Conservation (phyloP, 306 rosid genomes). For the Macrotyloma uniflorum region DNA sequence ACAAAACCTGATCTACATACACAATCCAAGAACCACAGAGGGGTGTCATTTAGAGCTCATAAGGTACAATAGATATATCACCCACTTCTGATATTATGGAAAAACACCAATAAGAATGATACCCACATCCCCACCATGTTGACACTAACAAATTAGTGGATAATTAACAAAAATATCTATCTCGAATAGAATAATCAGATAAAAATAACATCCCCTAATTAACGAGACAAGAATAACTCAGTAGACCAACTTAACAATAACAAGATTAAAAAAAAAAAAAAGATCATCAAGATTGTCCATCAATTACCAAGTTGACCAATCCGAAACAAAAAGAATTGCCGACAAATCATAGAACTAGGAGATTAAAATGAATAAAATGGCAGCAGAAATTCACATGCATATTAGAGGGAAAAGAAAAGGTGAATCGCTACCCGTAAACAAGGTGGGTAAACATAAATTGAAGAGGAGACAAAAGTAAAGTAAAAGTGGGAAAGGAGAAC, state of each 20-base stretch:
- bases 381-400: background rate
- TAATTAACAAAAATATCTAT: background rate
- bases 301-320: conserved; percentile 19
- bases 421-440: background rate
- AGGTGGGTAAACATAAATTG: background rate
- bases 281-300: background rate
- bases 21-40: background rate
- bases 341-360: background rate
- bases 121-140: background rate
- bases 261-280: background rate
- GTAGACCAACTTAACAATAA: background rate
- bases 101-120: background rate
- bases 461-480: background rate
- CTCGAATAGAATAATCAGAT: background rate
- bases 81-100: background rate
- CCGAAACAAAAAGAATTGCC: background rate
- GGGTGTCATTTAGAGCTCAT: background rate
- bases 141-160: background rate
- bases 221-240: background rate
- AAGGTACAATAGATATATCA: background rate
- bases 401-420: background rate
- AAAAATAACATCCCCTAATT: background rate
- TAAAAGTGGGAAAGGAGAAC: too few relatives aligned
- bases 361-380: background rate
- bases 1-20: background rate